These are phyloP conservation scores for Keithomyces neogunnii DNA, from an alignment of 2,329 filamentous ascomycete genomes.

Conservation along the genomic window DNA sequence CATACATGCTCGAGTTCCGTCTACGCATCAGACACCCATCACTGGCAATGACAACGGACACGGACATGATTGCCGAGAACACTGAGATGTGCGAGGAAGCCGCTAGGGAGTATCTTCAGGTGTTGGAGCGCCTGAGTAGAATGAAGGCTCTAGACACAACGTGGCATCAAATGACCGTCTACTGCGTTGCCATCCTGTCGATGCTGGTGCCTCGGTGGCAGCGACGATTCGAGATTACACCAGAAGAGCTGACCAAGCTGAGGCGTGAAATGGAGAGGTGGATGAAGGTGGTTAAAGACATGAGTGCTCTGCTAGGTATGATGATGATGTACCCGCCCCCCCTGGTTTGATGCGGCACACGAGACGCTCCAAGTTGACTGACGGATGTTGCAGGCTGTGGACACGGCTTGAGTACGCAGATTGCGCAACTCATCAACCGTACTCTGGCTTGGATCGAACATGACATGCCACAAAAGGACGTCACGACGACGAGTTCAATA, in stretches of 20 bases:
- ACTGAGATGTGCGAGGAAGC: constrained; percentile 58
- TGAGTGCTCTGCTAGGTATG: constrained; percentile 56
- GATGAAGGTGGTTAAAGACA: constrained; percentile 59
- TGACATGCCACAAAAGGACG: constrained; percentile 32
- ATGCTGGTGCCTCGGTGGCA: constrained; percentile 63
- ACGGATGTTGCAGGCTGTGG: constrained; percentile 31
- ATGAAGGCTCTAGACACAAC: constrained; percentile 67
- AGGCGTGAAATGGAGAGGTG: constrained; percentile 61
- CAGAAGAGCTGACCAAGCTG: constrained; percentile 50
- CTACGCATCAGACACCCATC: constrained; percentile 55
- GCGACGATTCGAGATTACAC: constrained; percentile 50
- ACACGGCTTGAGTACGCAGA: constrained; percentile 32
- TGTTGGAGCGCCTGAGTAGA: constrained; percentile 49
- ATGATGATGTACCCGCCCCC: not conserved
- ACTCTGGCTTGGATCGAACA: constrained; percentile 45
- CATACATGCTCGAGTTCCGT: constrained; percentile 47
- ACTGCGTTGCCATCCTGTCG: constrained; percentile 65
- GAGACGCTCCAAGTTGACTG: constrained; percentile 8
- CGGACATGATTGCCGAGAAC: constrained; percentile 50
- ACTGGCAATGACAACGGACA: constrained; percentile 46
- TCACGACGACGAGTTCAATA: constrained; percentile 10
- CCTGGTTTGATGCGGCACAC: constrained; percentile 5
- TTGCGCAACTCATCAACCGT: constrained; percentile 39
- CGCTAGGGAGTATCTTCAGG: constrained; percentile 53
- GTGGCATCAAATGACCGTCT: constrained; percentile 67